Conservation (phyloP, 805 yeast species). For the Saturnispora saitoi region DNA sequence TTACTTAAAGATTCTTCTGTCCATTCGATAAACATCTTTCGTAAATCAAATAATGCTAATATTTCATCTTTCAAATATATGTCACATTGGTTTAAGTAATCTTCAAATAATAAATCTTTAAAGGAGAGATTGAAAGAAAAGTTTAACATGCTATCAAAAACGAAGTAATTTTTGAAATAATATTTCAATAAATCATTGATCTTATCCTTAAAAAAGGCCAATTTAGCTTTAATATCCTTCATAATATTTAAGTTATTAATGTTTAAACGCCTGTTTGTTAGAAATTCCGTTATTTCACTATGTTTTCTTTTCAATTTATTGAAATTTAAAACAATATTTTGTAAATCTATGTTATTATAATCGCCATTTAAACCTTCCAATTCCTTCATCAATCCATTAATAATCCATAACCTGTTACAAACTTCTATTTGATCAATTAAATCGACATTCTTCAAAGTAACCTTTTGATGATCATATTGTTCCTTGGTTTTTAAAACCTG, state of each 20-base stretch:
- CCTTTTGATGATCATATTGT: background rate
- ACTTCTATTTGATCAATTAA: slow-evolving; percentile 22
- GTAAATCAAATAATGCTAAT: slow-evolving; percentile 18
- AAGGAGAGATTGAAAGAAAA: slow-evolving; percentile 9
- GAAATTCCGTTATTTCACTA: slow-evolving; percentile 9
- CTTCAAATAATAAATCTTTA: slow-evolving; percentile 14
- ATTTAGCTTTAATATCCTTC: background rate
- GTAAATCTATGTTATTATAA: slow-evolving; percentile 13
- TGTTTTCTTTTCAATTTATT: slow-evolving; percentile 15
- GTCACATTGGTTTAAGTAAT: slow-evolving; percentile 15
- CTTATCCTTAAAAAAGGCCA: slow-evolving; percentile 2
- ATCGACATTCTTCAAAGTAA: slow-evolving; percentile 6
- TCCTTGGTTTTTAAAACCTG: background rate
- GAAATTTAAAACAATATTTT: slow-evolving; percentile 10
- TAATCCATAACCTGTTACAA: slow-evolving; percentile 26
- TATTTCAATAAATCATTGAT: slow-evolving; percentile 9
- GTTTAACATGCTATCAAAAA: slow-evolving; percentile 10
- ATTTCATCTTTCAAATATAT: slow-evolving; percentile 6
- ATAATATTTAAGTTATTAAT: background rate
- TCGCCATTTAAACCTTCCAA: slow-evolving; percentile 14
- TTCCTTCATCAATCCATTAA: slow-evolving; percentile 25
- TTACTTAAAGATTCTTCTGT: slow-evolving; percentile 12
- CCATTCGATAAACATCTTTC: slow-evolving; percentile 21
- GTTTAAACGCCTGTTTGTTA: background rate
- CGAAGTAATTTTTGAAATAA: slow-evolving; percentile 10